Conservation (phyloP, 768 basidiomycete genomes). For the Suillus weaverae region DNA sequence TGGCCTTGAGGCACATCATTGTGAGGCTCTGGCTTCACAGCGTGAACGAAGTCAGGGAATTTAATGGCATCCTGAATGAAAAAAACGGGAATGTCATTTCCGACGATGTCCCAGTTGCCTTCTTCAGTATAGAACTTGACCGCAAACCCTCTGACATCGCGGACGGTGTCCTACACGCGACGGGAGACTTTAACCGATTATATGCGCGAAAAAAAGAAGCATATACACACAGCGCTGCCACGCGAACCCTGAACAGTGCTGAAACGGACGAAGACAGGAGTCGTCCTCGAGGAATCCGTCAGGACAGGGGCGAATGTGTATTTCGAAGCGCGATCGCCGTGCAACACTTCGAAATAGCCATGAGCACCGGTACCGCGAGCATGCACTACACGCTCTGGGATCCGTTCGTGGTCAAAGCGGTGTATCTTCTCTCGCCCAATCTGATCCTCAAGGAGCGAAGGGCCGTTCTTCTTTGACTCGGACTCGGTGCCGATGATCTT, state of each 20-base stretch:
- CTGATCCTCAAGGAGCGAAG: slow-evolving; percentile 77
- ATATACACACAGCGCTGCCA: slow-evolving; percentile 70
- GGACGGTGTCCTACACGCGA: slow-evolving; percentile 59
- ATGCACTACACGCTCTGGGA: slow-evolving; percentile 80
- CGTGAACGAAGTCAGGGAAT: slow-evolving; percentile 84
- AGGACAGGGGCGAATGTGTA: slow-evolving; percentile 71
- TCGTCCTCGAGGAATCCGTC: slow-evolving; percentile 69
- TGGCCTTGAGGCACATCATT: slow-evolving; percentile 76
- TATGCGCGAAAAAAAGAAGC: not conserved
- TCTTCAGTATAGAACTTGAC: slow-evolving; percentile 80
- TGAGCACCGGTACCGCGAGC: slow-evolving; percentile 79
- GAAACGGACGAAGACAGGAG: slow-evolving; percentile 81
- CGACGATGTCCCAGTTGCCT: slow-evolving; percentile 87
- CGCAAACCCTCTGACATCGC: slow-evolving; percentile 88
- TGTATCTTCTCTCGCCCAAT: slow-evolving; percentile 74
- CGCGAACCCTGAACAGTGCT: slow-evolving; percentile 80
- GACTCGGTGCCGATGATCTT: slow-evolving; percentile 32
- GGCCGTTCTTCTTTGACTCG: slow-evolving; percentile 40
- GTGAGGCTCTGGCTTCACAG: slow-evolving; percentile 83
- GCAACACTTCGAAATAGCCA: slow-evolving; percentile 76
- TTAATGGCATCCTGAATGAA: slow-evolving; percentile 82
- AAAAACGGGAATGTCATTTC: slow-evolving; percentile 83
- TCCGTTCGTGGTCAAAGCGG: slow-evolving; percentile 85
- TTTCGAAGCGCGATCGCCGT: slow-evolving; percentile 67
- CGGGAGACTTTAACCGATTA: slow-evolving; percentile 1